These are phyloP conservation scores for Penicillium canescens DNA, from an alignment of 495 filamentous ascomycete genomes.

Conservation along the genomic window DNA sequence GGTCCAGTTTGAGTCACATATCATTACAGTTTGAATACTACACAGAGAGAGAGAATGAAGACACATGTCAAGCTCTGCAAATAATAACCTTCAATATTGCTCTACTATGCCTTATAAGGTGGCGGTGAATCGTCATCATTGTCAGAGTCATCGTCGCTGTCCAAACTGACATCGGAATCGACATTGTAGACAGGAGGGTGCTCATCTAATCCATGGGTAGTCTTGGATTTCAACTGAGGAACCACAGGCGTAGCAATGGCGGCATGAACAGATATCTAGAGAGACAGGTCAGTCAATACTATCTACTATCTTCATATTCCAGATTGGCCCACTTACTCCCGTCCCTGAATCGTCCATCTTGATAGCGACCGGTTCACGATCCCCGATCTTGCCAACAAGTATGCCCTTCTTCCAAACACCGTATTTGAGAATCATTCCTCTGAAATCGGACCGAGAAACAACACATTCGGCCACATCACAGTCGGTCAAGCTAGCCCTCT, in stretches of 20 bases:
- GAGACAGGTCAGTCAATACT: not conserved
- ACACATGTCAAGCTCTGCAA: too few species aligned
- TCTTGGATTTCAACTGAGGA: conserved; percentile 9
- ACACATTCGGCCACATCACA: conserved; percentile 35
- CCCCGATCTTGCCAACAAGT: conserved; percentile 28
- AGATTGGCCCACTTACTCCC: conserved; percentile 5
- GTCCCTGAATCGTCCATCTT: not conserved
- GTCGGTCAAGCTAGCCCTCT: conserved; percentile 19
- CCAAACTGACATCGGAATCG: not conserved
- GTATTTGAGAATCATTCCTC: conserved; percentile 32
- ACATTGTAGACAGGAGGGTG: conserved; percentile 3
- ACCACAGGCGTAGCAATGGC: not conserved
- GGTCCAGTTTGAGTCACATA: too few species aligned
- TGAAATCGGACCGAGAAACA: conserved; percentile 26
- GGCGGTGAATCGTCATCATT: conserved; percentile 15
- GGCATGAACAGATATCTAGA: not conserved
- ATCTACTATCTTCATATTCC: too few species aligned
- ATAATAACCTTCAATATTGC: too few species aligned
- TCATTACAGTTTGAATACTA: not conserved
- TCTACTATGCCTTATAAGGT: conserved; percentile 19
- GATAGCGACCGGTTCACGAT: conserved; percentile 18
- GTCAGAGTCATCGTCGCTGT: not conserved
- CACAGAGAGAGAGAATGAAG: too few species aligned
- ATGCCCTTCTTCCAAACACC: conserved; percentile 37
- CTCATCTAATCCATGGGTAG: not conserved